phyloP scores from a whole-genome alignment of 768 basidiomycete species.

The Hygrocybe coccinea region DNA sequence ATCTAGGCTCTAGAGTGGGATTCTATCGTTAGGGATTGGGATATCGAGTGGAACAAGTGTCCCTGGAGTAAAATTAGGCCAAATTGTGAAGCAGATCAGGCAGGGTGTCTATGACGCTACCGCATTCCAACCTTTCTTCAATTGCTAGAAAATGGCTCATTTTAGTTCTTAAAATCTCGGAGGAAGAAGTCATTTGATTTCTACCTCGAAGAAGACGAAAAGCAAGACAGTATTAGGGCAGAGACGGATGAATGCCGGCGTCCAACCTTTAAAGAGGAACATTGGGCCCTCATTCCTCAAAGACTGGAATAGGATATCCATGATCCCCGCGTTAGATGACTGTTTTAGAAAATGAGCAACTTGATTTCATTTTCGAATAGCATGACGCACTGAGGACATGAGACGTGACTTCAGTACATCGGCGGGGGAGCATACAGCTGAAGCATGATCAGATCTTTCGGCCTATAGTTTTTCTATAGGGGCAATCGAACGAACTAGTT shows the following conservation, averaged over 20 bases:
- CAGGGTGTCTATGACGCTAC: not conserved
- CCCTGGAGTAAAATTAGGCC: too few relatives aligned
- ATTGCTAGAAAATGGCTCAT: not conserved
- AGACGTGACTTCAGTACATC: conserved; percentile 73
- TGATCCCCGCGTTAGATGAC: conserved; percentile 46
- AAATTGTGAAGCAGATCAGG: not conserved
- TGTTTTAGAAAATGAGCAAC: conserved; percentile 21
- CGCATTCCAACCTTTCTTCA: conserved; percentile 7
- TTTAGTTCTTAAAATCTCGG: not conserved
- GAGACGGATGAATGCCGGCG: conserved; percentile 78
- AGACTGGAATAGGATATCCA: conserved; percentile 53
- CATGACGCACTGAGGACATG: conserved; percentile 61
- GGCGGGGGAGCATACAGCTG: conserved; percentile 74
- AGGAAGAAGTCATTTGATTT: not conserved
- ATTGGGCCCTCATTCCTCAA: conserved; percentile 67
- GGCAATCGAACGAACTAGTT: conserved; percentile 50
- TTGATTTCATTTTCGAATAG: conserved; percentile 3
- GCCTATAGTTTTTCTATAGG: not conserved
- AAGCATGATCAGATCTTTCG: conserved; percentile 6
- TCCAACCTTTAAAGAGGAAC: conserved; percentile 88
- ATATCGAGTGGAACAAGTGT: too few relatives aligned
- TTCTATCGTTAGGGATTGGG: too few relatives aligned
- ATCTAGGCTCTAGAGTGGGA: too few relatives aligned
- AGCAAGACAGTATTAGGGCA: conserved; percentile 81
- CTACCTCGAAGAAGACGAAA: conserved; percentile 81